Evolutionary conservation across 2,329 filamentous ascomycete species (phyloP), one percentile per base, ranked within the genome.

Genomic region (Penicillium hesseltinei): DNA sequence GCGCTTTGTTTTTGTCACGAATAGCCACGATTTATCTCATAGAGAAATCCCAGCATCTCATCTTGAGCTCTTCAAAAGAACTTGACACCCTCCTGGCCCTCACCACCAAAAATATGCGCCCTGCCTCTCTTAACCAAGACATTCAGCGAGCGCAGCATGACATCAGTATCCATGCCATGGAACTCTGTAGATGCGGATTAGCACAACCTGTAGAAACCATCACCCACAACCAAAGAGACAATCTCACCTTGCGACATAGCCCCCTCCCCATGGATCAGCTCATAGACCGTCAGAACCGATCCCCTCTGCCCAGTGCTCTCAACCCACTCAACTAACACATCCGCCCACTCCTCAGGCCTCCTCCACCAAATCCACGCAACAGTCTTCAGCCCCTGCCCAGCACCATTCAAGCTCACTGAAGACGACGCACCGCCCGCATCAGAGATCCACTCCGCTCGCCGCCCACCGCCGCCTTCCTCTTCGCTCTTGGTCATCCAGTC

Each of bases 51-150:
- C 46, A 57, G 43, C 43, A 56, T 46, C 17, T 36, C 46, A 49
- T 45, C 35, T 59, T 56, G 52, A 56, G 51, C 25, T 40, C 45
- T 57, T 87, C 79, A 97, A 73, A 97, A 97, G 79, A 99, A 97
- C 79, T 99, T 99, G 63, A 97, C 91, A 68, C 94, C 94, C 69
- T 90, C 86, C 59, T 90, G 89, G 71, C 93, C 91, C 68, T 93
- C 92, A 53, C 86, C 84, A 35, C 93, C 93, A 77, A 99, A 97
- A 27, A 97, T 86, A 75, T 97, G 93, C 15, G 92, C 93, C 77
- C 90, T 96, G 65, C 92, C 92, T 61, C 88, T 84, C 81, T 95
- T 96, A 36, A 96, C 92, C 48, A 97, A 81, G 49, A 94, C 81
- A 59, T 85, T 84, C 48, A 99, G 81, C 38, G 90, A 88, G 73